Evolutionary conservation across 768 basidiomycete species (phyloP).

Genomic region (Amanita polypyramis): DNA sequence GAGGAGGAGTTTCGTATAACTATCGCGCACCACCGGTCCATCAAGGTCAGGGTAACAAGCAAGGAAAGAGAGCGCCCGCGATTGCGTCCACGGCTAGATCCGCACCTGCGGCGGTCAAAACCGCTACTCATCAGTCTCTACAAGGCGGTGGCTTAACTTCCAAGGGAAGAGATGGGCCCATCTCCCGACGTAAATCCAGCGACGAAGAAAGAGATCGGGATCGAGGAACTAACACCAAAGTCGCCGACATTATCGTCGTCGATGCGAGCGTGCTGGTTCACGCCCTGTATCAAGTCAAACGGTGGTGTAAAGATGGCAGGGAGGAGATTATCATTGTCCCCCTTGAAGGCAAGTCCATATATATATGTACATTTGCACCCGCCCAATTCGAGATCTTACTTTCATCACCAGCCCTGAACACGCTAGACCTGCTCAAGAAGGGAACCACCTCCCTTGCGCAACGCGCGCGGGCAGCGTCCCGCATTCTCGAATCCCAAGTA

Average conservation of each 20-base stretch:
- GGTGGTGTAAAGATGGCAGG: constrained; percentile 69
- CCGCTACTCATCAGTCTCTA: neutral
- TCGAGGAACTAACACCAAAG: constrained; percentile 27
- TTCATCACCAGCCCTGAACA: constrained; percentile 77
- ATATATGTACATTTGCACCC: neutral
- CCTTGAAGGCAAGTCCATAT: constrained; percentile 61
- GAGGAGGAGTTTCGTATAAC: neutral
- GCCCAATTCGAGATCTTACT: neutral
- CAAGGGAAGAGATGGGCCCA: constrained; percentile 9
- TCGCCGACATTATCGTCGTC: constrained; percentile 67
- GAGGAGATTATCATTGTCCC: constrained; percentile 77
- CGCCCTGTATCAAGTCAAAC: constrained; percentile 68
- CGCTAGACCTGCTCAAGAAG: constrained; percentile 88
- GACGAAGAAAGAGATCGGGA: constrained; percentile 17
- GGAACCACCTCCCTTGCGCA: constrained; percentile 70
- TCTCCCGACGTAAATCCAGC: constrained; percentile 19
- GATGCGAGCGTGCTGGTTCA: constrained; percentile 80
- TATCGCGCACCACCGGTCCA: neutral
- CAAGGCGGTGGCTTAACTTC: constrained; percentile 6
- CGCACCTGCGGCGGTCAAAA: neutral
- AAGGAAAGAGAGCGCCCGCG: no score
- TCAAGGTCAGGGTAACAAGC: neutral
- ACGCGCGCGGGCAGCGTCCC: constrained; percentile 78
- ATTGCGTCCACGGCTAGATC: neutral
- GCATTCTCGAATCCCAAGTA: constrained; percentile 81